Base-by-base conservation (phyloP, 2,329 filamentous ascomycete species). In the Penicillium oxalicum region DNA sequence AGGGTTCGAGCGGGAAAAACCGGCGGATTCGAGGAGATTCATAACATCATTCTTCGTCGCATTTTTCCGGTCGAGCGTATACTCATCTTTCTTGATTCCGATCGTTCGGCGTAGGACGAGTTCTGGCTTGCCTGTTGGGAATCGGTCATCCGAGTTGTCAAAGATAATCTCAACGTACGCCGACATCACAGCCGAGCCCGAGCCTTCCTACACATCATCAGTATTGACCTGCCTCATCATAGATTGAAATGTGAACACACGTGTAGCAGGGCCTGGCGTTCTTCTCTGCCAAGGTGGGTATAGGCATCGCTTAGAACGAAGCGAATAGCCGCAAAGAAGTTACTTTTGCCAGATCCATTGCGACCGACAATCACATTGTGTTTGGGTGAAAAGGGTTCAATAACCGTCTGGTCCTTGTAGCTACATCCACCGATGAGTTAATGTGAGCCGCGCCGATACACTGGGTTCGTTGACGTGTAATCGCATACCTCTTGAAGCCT, bases 141-240 rank as follows among this genome's bases (percentile, higher is more conserved):
- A 97, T 61, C 93, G 88, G 61, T 94, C 89, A 67, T 98, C 91
- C 61, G 82, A 88, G 67, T 98, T 98, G 78, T 98, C 93, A 70
- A 98, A 98, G 58, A 96, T 95, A 62, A 98, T 88, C 72, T 98
- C 93, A 51, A 98, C 94, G 62, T 97, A 98, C n/a, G 93, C 94
- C 41, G 91, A 95, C 88, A 96, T 95, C 62, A 98, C 91, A 12
- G 93, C 93, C 3, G 91, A 95, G 33, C 93, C 94, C 4, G 93
- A 95, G 36, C 94, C 94, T 77, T 98, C 94, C 76, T 80, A 57
- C 44, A 26, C 48, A 61, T 75, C 40, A 55, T 27, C 32, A 4
- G 11, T 6, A 9, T 5, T 28, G 40, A 33, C 2, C 18, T 18
- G 18, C 18, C 18, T 18, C 8, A 38, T 6, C 18, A 24, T 24